Evolutionary conservation across 2,329 filamentous ascomycete species (phyloP).

Genomic region (Arthroderma uncinatum): DNA sequence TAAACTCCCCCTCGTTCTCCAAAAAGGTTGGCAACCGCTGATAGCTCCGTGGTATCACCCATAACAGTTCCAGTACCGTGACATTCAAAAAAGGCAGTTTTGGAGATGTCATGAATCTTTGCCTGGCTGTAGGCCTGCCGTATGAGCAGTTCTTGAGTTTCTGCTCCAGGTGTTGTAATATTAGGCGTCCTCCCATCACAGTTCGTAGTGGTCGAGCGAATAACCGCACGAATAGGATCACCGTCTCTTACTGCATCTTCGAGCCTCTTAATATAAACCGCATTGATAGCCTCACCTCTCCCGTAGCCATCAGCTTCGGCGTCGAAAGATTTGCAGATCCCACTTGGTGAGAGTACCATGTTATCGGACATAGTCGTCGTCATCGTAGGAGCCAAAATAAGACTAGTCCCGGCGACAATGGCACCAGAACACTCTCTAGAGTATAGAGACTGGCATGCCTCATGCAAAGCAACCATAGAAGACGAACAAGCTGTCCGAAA

Average conservation of each 20-base stretch:
- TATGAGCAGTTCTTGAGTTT: constrained; percentile 29
- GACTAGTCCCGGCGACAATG: constrained; percentile 21
- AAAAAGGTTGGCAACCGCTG: background rate
- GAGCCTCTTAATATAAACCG: constrained; percentile 32
- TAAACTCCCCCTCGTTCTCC: background rate
- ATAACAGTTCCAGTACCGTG: background rate
- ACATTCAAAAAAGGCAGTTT: background rate
- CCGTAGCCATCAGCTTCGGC: constrained; percentile 33
- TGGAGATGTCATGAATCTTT: constrained; percentile 46
- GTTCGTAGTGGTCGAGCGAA: constrained; percentile 29
- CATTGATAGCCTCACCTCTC: constrained; percentile 33
- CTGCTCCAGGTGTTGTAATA: constrained; percentile 14
- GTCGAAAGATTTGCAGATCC: constrained; percentile 24
- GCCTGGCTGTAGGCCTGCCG: constrained; percentile 42
- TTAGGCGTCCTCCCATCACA: constrained; percentile 30
- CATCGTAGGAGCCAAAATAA: constrained; percentile 17
- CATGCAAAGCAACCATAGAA: constrained; percentile 11
- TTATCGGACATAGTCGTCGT: constrained; percentile 22
- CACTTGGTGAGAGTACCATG: constrained; percentile 25
- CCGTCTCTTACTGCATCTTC: constrained; percentile 30
- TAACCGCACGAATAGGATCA: constrained; percentile 34
- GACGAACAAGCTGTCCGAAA: constrained; percentile 16
- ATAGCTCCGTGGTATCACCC: background rate
- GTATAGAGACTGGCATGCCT: constrained; percentile 15
- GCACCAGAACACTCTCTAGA: constrained; percentile 11